Conservation (phyloP, 2,329 filamentous ascomycete genomes). For the Trichoderma brevicompactum region DNA sequence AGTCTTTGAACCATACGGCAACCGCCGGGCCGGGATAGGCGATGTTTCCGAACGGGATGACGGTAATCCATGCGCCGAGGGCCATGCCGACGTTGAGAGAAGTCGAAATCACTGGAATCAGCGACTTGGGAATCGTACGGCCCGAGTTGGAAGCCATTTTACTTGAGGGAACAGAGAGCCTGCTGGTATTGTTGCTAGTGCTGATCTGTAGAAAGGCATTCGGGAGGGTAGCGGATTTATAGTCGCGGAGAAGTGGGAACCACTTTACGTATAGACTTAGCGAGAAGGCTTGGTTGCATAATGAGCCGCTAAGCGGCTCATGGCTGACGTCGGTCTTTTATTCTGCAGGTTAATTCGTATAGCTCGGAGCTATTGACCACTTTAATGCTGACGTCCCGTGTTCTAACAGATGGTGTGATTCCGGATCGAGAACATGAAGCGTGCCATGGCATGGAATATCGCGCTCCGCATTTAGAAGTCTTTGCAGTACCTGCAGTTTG, state of each 20-base stretch:
- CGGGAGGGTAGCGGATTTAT: slow-evolving; percentile 5
- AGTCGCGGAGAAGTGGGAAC: slow-evolving; percentile 4
- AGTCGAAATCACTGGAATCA: slow-evolving; percentile 16
- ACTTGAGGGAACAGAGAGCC: background rate
- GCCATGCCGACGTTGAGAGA: slow-evolving; percentile 29
- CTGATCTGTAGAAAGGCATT: background rate
- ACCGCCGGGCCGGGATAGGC: slow-evolving; percentile 30
- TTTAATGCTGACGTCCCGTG: background rate
- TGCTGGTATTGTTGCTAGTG: background rate
- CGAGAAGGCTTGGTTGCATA: background rate
- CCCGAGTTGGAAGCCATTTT: slow-evolving; percentile 8
- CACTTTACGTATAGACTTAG: background rate
- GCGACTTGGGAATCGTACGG: slow-evolving; percentile 1
- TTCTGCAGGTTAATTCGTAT: background rate
- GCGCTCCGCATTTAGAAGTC: too few species aligned
- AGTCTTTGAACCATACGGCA: slow-evolving; percentile 30
- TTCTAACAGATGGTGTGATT: background rate
- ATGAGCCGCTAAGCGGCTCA: background rate
- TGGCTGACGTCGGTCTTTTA: background rate
- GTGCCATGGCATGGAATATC: background rate
- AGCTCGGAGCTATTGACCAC: background rate
- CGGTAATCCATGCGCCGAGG: slow-evolving; percentile 30
- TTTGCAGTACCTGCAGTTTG: too few species aligned
- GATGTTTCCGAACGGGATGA: slow-evolving; percentile 25
- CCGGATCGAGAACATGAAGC: background rate